A percentile compares a stretch with the other conserved stretches of the same genome.
These are phyloP conservation scores for Taphrina pruni DNA, from an alignment of 1,139 yeast species.

Conservation along the genomic window DNA sequence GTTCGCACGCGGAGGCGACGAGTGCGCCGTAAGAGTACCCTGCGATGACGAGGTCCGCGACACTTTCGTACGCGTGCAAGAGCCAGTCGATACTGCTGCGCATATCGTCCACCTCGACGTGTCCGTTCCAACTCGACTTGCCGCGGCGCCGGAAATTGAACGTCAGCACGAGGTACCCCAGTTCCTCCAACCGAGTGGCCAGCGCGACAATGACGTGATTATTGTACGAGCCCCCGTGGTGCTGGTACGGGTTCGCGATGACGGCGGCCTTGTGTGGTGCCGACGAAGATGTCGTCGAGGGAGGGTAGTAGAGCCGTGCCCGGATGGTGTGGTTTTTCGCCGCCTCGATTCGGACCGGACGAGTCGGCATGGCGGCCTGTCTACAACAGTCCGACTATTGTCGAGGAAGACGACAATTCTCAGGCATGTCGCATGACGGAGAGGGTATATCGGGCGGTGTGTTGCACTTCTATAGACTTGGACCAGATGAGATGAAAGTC, in stretches of 20 bases:
- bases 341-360: constrained; percentile 37
- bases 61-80: constrained; percentile 19
- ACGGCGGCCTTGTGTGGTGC: constrained; percentile 27
- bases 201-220: constrained; percentile 35
- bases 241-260: constrained; percentile 34
- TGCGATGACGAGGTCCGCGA: constrained; percentile 31
- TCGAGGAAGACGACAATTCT: no score
- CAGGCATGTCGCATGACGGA: no score
- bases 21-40: constrained; percentile 40
- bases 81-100: constrained; percentile 28
- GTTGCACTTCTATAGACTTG: no score
- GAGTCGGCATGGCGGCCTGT: constrained; percentile 20
- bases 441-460: no score
- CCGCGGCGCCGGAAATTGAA: constrained; percentile 33
- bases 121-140: constrained; percentile 30
- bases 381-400: not conserved
- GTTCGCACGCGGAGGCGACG: constrained; percentile 38
- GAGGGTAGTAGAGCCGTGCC: constrained; percentile 36
- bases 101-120: constrained; percentile 31
- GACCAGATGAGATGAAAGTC: no score
- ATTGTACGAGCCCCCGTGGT: constrained; percentile 31
- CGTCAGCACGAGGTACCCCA: constrained; percentile 35
- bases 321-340: constrained; percentile 27
- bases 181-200: constrained; percentile 18
- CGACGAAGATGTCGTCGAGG: constrained; percentile 15